These are phyloP conservation scores for Aspergillus proliferans DNA, from an alignment of 2,329 filamentous ascomycete species.

Conservation along the genomic window DNA sequence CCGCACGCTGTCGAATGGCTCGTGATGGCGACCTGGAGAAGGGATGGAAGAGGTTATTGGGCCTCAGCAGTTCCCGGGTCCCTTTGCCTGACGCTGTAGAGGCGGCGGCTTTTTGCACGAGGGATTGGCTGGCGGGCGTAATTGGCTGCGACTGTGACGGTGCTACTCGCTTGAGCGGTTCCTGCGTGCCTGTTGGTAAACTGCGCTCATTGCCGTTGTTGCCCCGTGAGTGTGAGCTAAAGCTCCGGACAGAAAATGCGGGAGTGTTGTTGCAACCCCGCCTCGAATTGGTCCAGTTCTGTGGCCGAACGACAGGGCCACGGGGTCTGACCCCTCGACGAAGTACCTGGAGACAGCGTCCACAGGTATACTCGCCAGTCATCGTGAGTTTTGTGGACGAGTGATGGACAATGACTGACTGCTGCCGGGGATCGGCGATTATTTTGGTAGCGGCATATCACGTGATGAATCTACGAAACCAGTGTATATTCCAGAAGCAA, in stretches of 20 bases:
- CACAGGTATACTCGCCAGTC: slow-evolving; percentile 36
- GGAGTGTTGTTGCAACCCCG: slow-evolving; percentile 18
- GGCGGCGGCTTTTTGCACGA: slow-evolving; percentile 20
- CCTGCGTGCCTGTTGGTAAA: slow-evolving; percentile 11
- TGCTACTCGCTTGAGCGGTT: slow-evolving; percentile 12
- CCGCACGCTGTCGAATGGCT: slow-evolving; percentile 78
- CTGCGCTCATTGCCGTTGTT: slow-evolving; percentile 15
- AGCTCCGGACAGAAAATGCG: slow-evolving; percentile 20
- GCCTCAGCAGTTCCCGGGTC: slow-evolving; percentile 47
- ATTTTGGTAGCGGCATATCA: not conserved
- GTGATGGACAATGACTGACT: not conserved
- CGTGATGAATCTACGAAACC: not conserved
- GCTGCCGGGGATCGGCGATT: not conserved
- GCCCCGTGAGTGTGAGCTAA: slow-evolving; percentile 15
- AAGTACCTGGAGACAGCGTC: slow-evolving; percentile 33
- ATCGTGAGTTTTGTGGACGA: slow-evolving; percentile 19
- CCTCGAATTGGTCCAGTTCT: slow-evolving; percentile 18
- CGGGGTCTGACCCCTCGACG: slow-evolving; percentile 22
- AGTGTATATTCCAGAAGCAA: too few relatives aligned
- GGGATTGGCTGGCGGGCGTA: slow-evolving; percentile 9
- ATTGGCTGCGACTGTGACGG: slow-evolving; percentile 1
- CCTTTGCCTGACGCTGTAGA: slow-evolving; percentile 19
- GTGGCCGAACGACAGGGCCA: slow-evolving; percentile 15
- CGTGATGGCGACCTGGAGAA: slow-evolving; percentile 84
- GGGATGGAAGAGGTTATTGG: slow-evolving; percentile 86